Percentiles rank a stretch among this genome's conserved stretches.
Conservation (phyloP, 306 rosid species). For the Comarum palustre region DNA sequence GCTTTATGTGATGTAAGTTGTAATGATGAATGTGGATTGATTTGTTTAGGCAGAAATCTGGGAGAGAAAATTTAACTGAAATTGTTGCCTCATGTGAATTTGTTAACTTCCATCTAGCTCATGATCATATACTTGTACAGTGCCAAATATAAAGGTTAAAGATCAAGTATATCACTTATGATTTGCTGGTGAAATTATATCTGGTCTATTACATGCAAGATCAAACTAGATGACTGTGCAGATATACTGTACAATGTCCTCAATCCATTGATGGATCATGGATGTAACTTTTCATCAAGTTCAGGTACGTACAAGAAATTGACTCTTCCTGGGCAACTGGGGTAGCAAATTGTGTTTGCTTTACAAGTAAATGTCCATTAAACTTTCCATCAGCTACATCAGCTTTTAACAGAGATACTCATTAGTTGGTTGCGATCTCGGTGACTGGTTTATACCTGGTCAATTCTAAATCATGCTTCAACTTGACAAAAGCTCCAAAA, state of each 20-base stretch:
- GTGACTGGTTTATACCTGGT: neutral
- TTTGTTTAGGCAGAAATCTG: constrained; percentile 9
- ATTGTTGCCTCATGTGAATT: neutral
- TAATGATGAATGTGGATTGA: constrained; percentile 23
- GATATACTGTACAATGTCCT: neutral
- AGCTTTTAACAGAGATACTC: neutral
- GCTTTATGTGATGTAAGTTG: constrained; percentile 19
- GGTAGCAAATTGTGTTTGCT: neutral
- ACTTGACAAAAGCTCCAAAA: neutral
- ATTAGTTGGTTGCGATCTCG: neutral
- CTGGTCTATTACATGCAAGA: neutral
- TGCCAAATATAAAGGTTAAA: constrained; percentile 3
- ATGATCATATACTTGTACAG: neutral
- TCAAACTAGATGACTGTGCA: neutral
- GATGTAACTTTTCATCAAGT: neutral
- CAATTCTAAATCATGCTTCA: neutral
- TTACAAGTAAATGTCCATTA: neutral
- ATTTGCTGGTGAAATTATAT: neutral
- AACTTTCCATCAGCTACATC: constrained; percentile 7
- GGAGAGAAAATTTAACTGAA: neutral
- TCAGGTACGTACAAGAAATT: constrained; percentile 2
- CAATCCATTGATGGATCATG: neutral
- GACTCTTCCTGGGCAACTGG: constrained; percentile 12
- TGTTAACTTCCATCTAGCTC: neutral
- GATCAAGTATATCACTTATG: neutral